Base-by-base conservation (phyloP, 306 rosid species). In the Ceratonia siliqua region DNA sequence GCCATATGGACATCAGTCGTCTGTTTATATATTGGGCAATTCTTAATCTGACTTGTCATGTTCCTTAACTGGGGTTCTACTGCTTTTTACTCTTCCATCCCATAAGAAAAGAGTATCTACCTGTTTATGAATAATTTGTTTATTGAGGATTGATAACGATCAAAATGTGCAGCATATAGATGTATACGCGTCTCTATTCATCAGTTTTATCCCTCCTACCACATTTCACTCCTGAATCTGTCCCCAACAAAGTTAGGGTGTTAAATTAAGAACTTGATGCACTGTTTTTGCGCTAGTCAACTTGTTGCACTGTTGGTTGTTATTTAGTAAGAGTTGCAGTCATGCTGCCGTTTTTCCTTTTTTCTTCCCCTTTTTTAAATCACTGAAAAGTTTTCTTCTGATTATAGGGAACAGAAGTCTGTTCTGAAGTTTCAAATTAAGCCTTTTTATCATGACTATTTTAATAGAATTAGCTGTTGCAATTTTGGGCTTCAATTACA, bases 31-130 rank as follows among this genome's bases (percentile, higher is more conserved):
- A 25, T 39, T 8, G 42, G 30, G 46, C 36, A 76, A 42, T 5
- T 66, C 68, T 76, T 32, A 13, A 42, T 55, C 42, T 75, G 65
- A 39, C 21, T 64, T 64, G 45, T 28, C 32, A 39, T 41, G 48
- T 38, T 70, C 53, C 43, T 67, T 36, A 52, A 46, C 48, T 21
- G 32, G 49, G 49, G 22, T 46, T 61, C 22, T 42, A 0, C 32
- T 45, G 55, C 8, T 49, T 55, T 11, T 12, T 12, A 14, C 4
- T 55, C 6, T 49, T 11, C 3, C 1, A 7, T 15, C 22, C 22
- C 5, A 24, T 3, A n/a, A 48, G 58, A 8, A 25, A 46, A 15
- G 18, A 11, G 68, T 27, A 20, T 24, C 56, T 20, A 43, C 21
- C 39, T 41, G 50, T 21, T 32, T 42, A 33, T 46, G 2, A 42